These are phyloP conservation scores for Leucogyrophana mollusca DNA, from an alignment of 768 basidiomycete genomes.

Conservation along the genomic window DNA sequence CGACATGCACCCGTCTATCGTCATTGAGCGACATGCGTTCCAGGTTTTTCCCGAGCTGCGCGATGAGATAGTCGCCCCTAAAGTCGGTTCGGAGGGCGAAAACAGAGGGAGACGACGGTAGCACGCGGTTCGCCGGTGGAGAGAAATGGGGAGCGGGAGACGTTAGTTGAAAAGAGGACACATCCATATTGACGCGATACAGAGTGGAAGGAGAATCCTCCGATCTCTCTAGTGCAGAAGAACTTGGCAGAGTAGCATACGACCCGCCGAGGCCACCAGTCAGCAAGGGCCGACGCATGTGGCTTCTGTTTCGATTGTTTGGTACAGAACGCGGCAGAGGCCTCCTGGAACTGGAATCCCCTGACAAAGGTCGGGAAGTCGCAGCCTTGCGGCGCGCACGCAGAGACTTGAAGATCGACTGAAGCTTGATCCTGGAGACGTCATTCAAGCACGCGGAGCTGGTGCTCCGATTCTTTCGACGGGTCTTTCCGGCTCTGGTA, in stretches of 20 bases:
- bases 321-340: no score
- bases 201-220: no score
- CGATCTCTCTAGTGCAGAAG: neutral
- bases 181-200: no score
- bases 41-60: constrained; percentile 16
- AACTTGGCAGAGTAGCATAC: neutral
- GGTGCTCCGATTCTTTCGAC: constrained; percentile 7
- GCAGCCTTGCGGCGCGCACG: constrained; percentile 9
- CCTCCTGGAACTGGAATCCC: constrained; percentile 6
- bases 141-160: neutral
- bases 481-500: constrained; percentile 11
- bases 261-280: constrained; percentile 15
- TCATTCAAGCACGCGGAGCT: constrained; percentile 14
- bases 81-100: constrained; percentile 21
- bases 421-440: constrained; percentile 16
- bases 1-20: constrained; percentile 2
- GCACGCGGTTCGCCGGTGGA: neutral
- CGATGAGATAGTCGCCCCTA: constrained; percentile 16
- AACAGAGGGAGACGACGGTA: constrained; percentile 15
- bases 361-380: constrained; percentile 4
- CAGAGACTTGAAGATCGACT: constrained; percentile 20
- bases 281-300: constrained; percentile 9
- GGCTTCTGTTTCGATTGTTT: constrained; percentile 7
- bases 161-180: no score
- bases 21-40: constrained; percentile 17